Percentiles rank a stretch among this genome's conserved stretches.
phyloP scores from a whole-genome alignment of 352 stramenopile genomes.

The Pythium brachiatum region DNA sequence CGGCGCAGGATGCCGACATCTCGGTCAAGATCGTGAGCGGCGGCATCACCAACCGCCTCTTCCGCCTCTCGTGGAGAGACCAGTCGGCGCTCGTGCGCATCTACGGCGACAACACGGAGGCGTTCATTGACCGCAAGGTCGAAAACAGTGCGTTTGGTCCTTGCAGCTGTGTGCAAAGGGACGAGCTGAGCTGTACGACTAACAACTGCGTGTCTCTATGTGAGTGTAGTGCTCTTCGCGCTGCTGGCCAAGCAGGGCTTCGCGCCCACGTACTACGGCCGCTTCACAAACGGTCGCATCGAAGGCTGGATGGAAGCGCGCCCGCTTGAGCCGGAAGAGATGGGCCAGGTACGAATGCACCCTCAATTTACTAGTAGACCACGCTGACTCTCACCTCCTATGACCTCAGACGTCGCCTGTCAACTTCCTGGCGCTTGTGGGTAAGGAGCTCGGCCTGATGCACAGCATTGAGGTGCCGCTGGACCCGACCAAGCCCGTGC shows the following conservation, averaged over 20 bases:
- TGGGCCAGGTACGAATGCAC: conserved; percentile 47
- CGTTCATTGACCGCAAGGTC: conserved; percentile 90
- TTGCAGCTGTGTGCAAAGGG: background rate
- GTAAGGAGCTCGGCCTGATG: conserved; percentile 84
- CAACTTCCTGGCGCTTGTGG: conserved; percentile 86
- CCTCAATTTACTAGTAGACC: background rate
- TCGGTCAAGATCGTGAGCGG: conserved; percentile 84
- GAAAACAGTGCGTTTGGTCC: conserved; percentile 78
- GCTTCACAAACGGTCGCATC: conserved; percentile 91
- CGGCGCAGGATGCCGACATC: conserved; percentile 60
- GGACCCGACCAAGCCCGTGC: conserved; percentile 47
- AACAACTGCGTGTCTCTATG: background rate
- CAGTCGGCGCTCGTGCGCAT: conserved; percentile 86
- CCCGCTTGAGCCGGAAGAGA: conserved; percentile 84
- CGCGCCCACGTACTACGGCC: conserved; percentile 87
- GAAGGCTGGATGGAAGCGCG: conserved; percentile 88
- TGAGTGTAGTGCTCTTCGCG: conserved; percentile 72
- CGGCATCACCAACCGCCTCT: conserved; percentile 93
- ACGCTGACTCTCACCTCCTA: background rate
- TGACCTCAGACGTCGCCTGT: conserved; percentile 43
- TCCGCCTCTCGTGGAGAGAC: conserved; percentile 73
- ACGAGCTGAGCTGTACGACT: too few species aligned
- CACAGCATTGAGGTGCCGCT: conserved; percentile 81
- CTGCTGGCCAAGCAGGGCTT: conserved; percentile 80
- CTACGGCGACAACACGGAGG: conserved; percentile 92